Percentiles rank a stretch among this genome's conserved stretches.
Evolutionary conservation across 257 asterid genomes (phyloP).

Genomic region (Fraxinus excelsior): DNA sequence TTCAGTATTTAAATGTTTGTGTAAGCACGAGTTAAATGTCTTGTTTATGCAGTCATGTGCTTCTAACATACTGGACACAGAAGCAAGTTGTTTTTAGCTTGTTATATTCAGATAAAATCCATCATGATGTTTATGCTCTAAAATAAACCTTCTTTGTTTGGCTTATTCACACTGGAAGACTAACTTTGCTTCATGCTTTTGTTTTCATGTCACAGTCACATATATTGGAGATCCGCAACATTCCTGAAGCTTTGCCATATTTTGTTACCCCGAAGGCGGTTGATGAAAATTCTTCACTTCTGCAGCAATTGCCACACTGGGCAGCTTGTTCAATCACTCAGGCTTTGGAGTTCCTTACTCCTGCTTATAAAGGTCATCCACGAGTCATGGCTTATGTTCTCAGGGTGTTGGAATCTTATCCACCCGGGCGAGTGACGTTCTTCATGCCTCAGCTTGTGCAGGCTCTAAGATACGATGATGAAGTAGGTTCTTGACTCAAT

Average conservation of each 20-base stretch:
- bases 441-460: slow-evolving; percentile 99
- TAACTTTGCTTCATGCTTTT: slow-evolving; percentile 19
- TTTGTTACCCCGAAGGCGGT: slow-evolving; percentile 93
- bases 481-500: slow-evolving; percentile 54
- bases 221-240: slow-evolving; percentile 77
- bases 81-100: not conserved
- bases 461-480: slow-evolving; percentile 93
- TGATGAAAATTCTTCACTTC: slow-evolving; percentile 86
- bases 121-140: not conserved
- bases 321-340: slow-evolving; percentile 97
- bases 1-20: not conserved
- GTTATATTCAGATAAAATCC: not conserved
- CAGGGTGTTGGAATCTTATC: slow-evolving; percentile 97
- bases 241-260: slow-evolving; percentile 95
- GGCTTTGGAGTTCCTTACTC: slow-evolving; percentile 95
- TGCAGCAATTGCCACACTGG: slow-evolving; percentile 99
- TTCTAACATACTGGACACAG: not conserved
- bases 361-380: slow-evolving; percentile 95
- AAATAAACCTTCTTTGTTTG: slow-evolving; percentile 6
- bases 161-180: slow-evolving; percentile 7
- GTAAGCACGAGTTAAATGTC: not conserved
- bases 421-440: slow-evolving; percentile 93
- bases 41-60: not conserved
- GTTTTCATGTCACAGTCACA: slow-evolving; percentile 54
- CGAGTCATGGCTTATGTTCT: slow-evolving; percentile 99